phyloP scores from a whole-genome alignment of 192 early-diverging fungal species.

The Linnemannia elongata region DNA sequence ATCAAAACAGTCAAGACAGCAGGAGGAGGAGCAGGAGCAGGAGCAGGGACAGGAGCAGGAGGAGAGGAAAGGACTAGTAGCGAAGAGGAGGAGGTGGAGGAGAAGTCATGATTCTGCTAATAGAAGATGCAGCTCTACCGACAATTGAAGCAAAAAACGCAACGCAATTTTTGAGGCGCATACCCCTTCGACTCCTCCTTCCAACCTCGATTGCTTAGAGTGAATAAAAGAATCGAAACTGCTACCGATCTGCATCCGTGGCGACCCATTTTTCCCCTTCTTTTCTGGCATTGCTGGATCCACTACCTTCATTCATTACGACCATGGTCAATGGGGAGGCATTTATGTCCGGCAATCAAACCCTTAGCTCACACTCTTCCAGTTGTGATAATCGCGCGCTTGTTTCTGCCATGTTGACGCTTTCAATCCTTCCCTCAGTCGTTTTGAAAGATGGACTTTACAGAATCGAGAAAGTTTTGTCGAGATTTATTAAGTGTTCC shows the following conservation, averaged over 20 bases:
- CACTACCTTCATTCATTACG: not conserved
- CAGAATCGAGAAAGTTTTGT: no score
- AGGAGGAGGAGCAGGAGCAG: not conserved
- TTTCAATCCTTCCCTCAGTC: no score
- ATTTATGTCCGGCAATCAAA: no score
- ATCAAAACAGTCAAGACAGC: not conserved
- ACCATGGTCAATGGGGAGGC: no score
- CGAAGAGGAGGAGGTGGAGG: not conserved
- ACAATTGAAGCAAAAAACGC: not conserved
- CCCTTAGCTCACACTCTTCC: no score
- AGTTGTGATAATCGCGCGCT: no score
- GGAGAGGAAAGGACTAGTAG: not conserved
- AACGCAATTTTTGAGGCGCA: not conserved
- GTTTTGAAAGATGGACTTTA: no score
- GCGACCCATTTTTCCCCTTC: not conserved
- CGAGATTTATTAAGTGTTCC: no score
- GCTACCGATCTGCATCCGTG: not conserved
- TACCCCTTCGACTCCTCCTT: not conserved
- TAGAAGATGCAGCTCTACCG: not conserved
- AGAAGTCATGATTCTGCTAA: not conserved
- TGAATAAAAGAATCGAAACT: slow-evolving; percentile 7
- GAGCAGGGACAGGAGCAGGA: not conserved
- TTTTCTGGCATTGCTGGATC: not conserved
- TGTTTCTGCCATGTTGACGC: no score
- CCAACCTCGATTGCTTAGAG: not conserved